Evolutionary conservation across 352 stramenopile genomes (phyloP).

Genomic region (Peronospora belbahrii): DNA sequence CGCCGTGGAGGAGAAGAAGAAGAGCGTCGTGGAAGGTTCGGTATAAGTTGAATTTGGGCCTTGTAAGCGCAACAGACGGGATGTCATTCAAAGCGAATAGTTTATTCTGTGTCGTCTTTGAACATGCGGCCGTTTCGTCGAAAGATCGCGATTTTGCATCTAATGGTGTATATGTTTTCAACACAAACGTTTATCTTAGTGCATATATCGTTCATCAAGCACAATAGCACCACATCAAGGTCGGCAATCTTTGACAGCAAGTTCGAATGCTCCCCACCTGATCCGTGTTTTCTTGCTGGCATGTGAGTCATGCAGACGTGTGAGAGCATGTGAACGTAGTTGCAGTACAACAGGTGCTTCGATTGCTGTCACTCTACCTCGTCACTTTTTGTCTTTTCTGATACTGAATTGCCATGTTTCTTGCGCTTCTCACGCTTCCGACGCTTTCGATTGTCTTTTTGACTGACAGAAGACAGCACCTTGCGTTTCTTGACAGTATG

Average conservation of each 20-base stretch:
- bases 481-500: conserved; percentile 47
- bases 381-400: conserved; percentile 1
- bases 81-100: conserved; percentile 17
- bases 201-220: background rate
- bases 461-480: conserved; percentile 42
- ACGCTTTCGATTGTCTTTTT: conserved; percentile 69
- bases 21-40: conserved; percentile 49
- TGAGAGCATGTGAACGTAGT: too few species aligned
- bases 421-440: conserved; percentile 69
- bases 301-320: too few species aligned
- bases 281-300: too few species aligned
- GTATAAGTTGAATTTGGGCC: conserved; percentile 33
- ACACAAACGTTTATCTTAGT: conserved; percentile 2
- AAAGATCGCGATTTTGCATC: conserved; percentile 10
- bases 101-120: conserved; percentile 21
- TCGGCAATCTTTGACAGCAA: too few species aligned
- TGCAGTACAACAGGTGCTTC: conserved; percentile 4
- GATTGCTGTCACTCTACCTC: conserved; percentile 5
- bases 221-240: too few species aligned
- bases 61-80: conserved; percentile 6
- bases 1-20: conserved; percentile 31
- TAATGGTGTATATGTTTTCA: conserved; percentile 6
- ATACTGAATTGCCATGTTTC: conserved; percentile 15
- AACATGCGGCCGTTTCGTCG: background rate
- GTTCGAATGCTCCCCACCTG: too few species aligned